Evolutionary conservation across 1,284 basidiomycete genomes (phyloP), one percentile per base, ranked within the genome.

Genomic region (Ustilago esculenta): DNA sequence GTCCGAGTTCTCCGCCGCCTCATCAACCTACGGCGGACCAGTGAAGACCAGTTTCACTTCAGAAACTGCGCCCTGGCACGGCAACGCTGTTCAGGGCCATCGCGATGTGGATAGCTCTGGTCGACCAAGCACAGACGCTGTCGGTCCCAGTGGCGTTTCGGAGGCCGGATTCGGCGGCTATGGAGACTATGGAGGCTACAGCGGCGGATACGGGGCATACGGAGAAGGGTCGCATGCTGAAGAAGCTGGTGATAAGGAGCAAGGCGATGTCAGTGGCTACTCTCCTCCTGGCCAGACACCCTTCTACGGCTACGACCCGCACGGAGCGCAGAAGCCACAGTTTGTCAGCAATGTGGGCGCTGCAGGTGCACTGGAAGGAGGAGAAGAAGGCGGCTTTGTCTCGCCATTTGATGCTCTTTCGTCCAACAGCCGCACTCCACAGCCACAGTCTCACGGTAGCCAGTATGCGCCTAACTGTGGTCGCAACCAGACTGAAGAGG

Each of bases 351-450:
- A 84, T 32, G 70, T 81, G 57, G 60, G 54, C 8, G 58, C 48
- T 20, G 65, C 55, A 10, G 59, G 30, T 20, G 55, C 60, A n/a
- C 54, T 72, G 14, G 63, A 59, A 21, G 58, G 34, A 3, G 63
- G 37, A 15, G 77, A 77, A 10, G 81, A 83, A 8, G 76, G 82
- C 35, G 80, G 83, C 1, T 92, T 95, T 72, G 86, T 94, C 37
- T 93, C 91, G n/a, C 85, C 92, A 8, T 93, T 94, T 90, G 90
- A 92, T 74, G 85, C 84, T 41, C 83, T 85, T 48, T 83, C 85
- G 5, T 58, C 55, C 34, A 27, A 60, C 36, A 60, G 45, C 25
- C 55, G 46, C 17, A 65, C 61, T 15, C 68, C 63, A 4, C 68
- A 71, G 40, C 61, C 63, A 7, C 50, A 49, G 25, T 45, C 57